A percentile compares a stretch with the other conserved stretches of the same genome.
phyloP scores from a whole-genome alignment of 805 yeast genomes.

The Novakomyces olei region DNA sequence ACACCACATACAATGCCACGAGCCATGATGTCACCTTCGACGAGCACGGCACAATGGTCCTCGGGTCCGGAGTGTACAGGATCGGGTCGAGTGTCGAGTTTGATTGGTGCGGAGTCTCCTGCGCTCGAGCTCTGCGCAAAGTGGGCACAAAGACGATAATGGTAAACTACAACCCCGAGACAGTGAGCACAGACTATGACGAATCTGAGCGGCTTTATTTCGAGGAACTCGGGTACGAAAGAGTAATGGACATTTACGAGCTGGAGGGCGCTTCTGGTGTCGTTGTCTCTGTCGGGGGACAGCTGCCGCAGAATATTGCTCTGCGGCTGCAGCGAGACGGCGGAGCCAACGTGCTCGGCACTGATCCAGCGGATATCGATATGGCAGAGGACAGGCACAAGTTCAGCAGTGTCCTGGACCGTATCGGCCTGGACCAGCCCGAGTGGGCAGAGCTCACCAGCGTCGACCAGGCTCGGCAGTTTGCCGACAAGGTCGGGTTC shows the following conservation, averaged over 20 bases:
- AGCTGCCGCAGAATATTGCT: constrained; percentile 91
- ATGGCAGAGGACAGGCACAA: constrained; percentile 96
- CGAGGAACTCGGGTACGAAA: constrained; percentile 82
- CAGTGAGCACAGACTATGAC: constrained; percentile 96
- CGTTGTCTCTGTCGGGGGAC: constrained; percentile 96
- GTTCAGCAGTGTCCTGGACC: constrained; percentile 91
- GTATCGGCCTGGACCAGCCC: constrained; percentile 93
- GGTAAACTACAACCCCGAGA: constrained; percentile 96
- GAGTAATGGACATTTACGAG: constrained; percentile 87
- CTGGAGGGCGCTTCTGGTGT: constrained; percentile 80
- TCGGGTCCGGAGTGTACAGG: constrained; percentile 96
- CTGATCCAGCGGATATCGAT: constrained; percentile 96
- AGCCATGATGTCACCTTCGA: constrained; percentile 68
- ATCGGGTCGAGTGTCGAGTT: constrained; percentile 97
- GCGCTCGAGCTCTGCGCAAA: constrained; percentile 79
- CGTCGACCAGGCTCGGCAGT: constrained; percentile 71
- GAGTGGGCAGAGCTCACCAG: constrained; percentile 97
- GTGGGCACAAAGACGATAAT: constrained; percentile 76
- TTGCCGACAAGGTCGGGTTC: constrained; percentile 74
- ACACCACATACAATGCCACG: constrained; percentile 85
- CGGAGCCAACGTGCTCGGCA: constrained; percentile 85
- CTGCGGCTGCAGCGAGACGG: constrained; percentile 78
- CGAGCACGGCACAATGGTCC: constrained; percentile 83
- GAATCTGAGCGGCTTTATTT: constrained; percentile 94
- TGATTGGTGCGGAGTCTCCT: constrained; percentile 98